Percentiles rank a stretch among this genome's conserved stretches.
Conservation (phyloP, 2,329 filamentous ascomycete species). For the Pseudogymnoascus sp. region DNA sequence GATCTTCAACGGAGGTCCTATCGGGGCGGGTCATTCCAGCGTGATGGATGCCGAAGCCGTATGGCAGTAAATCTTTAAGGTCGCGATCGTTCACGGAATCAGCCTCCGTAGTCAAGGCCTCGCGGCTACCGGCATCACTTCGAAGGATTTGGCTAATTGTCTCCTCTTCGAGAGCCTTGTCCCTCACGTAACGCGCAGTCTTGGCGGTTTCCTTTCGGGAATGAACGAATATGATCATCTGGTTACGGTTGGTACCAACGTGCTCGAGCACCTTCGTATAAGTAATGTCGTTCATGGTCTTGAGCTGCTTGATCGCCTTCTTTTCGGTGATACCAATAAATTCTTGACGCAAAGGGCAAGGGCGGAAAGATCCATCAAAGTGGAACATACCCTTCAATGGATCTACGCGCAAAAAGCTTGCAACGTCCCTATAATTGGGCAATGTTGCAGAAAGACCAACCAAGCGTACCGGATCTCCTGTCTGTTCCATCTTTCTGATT, state of each 20-base stretch:
- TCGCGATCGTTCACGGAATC: conserved; percentile 76
- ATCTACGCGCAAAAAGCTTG: conserved; percentile 88
- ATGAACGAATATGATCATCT: conserved; percentile 99
- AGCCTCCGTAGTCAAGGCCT: conserved; percentile 79
- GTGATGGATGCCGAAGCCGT: conserved; percentile 97
- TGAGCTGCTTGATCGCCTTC: conserved; percentile 97
- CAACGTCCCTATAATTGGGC: conserved; percentile 94
- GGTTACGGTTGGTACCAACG: conserved; percentile 83
- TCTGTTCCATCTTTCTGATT: conserved; percentile 87
- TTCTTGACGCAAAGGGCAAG: conserved; percentile 90
- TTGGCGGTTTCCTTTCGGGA: conserved; percentile 97
- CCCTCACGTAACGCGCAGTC: conserved; percentile 89
- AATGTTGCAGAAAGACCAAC: conserved; percentile 90
- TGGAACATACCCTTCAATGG: conserved; percentile 81
- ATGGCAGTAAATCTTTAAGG: conserved; percentile 87
- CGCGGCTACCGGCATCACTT: conserved; percentile 83
- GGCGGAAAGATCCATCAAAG: conserved; percentile 89
- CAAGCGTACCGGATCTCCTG: conserved; percentile 83
- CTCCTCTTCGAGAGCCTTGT: conserved; percentile 94
- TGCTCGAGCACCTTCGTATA: conserved; percentile 97
- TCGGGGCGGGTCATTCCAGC: conserved; percentile 96
- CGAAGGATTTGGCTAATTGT: conserved; percentile 94
- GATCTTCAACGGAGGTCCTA: conserved; percentile 86
- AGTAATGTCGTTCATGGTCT: conserved; percentile 98
- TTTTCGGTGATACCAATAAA: conserved; percentile 97